Percentiles rank a stretch among this genome's conserved stretches.
Evolutionary conservation across 148 eudicot species (phyloP).

Genomic region (Rheum nobile): DNA sequence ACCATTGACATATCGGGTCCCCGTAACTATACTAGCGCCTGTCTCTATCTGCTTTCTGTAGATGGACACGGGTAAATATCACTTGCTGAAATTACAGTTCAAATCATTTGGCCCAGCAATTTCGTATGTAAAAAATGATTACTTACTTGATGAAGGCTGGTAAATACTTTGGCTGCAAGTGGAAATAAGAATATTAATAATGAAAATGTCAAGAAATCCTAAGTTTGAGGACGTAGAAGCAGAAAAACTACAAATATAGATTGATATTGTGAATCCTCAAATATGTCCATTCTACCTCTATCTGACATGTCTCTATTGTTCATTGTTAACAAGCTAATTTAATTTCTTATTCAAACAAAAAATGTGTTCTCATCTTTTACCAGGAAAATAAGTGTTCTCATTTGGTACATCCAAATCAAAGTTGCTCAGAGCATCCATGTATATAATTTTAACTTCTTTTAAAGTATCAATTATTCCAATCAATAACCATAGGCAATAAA

Average conservation of each 20-base stretch:
- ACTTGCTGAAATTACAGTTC: neutral
- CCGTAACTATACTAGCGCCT: constrained; percentile 88
- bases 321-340: no score
- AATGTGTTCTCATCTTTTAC: neutral
- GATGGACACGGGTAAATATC: neutral
- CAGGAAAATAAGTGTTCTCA: no score
- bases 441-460: neutral
- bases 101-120: neutral
- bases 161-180: constrained; percentile 77
- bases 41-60: constrained; percentile 82
- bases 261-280: neutral
- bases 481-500: neutral
- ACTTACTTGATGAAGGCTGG: constrained; percentile 89
- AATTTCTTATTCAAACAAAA: no score
- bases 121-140: neutral
- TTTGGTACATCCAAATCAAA: neutral
- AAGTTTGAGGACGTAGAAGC: neutral
- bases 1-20: constrained; percentile 82
- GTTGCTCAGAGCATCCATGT: neutral
- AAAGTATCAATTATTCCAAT: neutral
- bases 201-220: neutral
- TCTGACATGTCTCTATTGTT: no score
- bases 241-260: neutral
- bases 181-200: neutral
- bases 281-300: neutral